These are phyloP conservation scores for Boletus fagicola DNA, from an alignment of 768 basidiomycete genomes.

Conservation along the genomic window DNA sequence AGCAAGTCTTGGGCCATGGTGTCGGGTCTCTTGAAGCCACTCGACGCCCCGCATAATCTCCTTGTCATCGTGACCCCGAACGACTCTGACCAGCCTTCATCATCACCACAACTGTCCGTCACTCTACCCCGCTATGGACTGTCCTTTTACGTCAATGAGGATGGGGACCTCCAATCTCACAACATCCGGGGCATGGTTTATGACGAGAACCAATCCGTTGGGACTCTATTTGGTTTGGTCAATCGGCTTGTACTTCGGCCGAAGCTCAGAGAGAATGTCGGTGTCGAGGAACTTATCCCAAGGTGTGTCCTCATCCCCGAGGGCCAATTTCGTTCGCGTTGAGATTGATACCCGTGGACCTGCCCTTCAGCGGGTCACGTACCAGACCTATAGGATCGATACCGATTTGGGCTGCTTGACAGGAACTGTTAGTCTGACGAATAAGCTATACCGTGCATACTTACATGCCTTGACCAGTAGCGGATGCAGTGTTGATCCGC, in stretches of 20 bases:
- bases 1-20: constrained; percentile 27
- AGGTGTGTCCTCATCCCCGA: constrained; percentile 38
- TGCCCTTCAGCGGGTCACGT: constrained; percentile 8
- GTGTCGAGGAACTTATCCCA: background rate
- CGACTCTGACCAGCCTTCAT: background rate
- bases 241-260: constrained; percentile 39
- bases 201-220: constrained; percentile 38
- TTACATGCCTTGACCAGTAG: constrained; percentile 43
- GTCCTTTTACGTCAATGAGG: constrained; percentile 36
- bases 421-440: constrained; percentile 23
- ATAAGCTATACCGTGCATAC: constrained; percentile 37
- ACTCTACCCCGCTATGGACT: constrained; percentile 40
- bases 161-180: constrained; percentile 35
- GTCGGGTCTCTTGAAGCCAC: constrained; percentile 8
- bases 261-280: background rate
- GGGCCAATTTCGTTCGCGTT: constrained; percentile 22
- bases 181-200: constrained; percentile 42
- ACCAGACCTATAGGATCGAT: constrained; percentile 32
- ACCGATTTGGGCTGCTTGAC: constrained; percentile 29
- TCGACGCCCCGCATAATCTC: constrained; percentile 16
- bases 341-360: constrained; percentile 1
- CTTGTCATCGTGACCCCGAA: constrained; percentile 9
- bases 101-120: constrained; percentile 21
- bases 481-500: constrained; percentile 40
- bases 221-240: constrained; percentile 44